Conservation (phyloP, 371 early-diverging fungal genomes). For the Syncephalis fuscata region DNA sequence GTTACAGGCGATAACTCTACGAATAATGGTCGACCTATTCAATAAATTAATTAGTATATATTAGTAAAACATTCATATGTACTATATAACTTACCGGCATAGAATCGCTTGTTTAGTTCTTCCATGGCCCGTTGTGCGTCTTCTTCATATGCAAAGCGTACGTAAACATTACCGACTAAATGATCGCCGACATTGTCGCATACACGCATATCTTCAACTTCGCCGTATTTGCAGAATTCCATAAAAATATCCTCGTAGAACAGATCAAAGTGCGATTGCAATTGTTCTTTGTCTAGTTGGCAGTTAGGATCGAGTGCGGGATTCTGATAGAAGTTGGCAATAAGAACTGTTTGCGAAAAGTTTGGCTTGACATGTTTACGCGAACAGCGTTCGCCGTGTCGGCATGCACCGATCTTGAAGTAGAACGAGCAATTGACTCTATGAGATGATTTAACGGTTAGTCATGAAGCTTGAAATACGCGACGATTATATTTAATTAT, state of each 20-base stretch:
- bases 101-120: conserved; percentile 83
- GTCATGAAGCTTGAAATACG: too few species aligned
- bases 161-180: conserved; percentile 95
- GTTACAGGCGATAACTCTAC: conserved; percentile 93
- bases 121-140: conserved; percentile 86
- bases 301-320: conserved; percentile 70
- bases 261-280: conserved; percentile 87
- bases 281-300: conserved; percentile 39
- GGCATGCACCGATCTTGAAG: conserved; percentile 97
- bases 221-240: conserved; percentile 87
- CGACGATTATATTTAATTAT: conserved; percentile 1
- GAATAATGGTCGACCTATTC: conserved; percentile 71
- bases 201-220: conserved; percentile 88
- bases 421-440: conserved; percentile 97
- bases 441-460: conserved; percentile 4
- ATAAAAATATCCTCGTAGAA: conserved; percentile 96
- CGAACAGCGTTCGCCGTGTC: conserved; percentile 95
- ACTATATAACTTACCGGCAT: conserved; percentile 43
- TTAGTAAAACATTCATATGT: neutral
- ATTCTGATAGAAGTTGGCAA: conserved; percentile 91
- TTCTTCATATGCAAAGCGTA: conserved; percentile 76
- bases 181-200: conserved; percentile 98
- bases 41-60: neutral
- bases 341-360: conserved; percentile 83
- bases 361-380: conserved; percentile 94